These are phyloP conservation scores for Turnera subulata DNA, from an alignment of 345 rosid species.

Conservation along the genomic window DNA sequence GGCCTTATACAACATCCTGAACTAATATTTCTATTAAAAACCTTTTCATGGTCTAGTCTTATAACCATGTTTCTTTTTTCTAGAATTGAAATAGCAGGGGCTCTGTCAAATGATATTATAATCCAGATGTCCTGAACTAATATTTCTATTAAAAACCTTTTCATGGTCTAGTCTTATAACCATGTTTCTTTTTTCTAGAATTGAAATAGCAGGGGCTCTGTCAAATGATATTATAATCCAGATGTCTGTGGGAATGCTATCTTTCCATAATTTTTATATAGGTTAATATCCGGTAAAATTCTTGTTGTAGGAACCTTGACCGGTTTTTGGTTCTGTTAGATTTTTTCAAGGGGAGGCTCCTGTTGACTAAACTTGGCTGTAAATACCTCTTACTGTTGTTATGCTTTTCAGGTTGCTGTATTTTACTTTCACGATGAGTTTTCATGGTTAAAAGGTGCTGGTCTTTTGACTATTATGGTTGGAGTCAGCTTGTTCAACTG, in stretches of 20 bases:
- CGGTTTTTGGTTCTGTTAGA: too few species aligned
- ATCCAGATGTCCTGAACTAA: too few species aligned
- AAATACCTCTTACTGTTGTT: neutral
- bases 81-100: neutral
- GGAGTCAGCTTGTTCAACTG: slow-evolving; percentile 95
- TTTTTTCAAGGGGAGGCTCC: too few species aligned
- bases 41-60: neutral
- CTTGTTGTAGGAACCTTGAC: too few species aligned
- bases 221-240: neutral
- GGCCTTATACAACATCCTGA: too few species aligned
- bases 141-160: neutral
- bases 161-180: neutral
- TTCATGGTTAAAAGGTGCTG: slow-evolving; percentile 90
- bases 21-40: too few species aligned
- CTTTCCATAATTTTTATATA: too few species aligned
- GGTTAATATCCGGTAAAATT: too few species aligned
- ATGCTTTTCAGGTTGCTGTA: slow-evolving; percentile 77
- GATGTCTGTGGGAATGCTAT: neutral
- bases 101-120: neutral
- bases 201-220: neutral
- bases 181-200: neutral
- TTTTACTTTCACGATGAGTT: slow-evolving; percentile 93
- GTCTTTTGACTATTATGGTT: slow-evolving; percentile 74
- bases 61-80: neutral
- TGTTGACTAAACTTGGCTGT: too few species aligned